Conservation (phyloP, 176 grass and related monocot species). For the Hyparrhenia diplandra region DNA sequence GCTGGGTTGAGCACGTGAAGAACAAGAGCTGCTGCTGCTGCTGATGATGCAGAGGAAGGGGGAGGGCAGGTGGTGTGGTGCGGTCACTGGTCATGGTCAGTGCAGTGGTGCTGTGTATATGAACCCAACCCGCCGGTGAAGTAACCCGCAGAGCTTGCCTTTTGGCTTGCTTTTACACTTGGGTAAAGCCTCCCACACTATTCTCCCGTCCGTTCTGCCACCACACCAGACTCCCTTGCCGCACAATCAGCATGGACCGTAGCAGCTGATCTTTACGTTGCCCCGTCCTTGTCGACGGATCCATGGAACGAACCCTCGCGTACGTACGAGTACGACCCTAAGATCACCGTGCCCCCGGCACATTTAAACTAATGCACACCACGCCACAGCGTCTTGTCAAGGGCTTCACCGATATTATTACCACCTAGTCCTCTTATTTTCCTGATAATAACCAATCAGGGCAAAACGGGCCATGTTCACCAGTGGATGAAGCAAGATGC, state of each 20-base stretch:
- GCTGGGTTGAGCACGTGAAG: background rate
- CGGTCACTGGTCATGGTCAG: background rate
- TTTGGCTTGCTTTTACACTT: slow-evolving; percentile 53
- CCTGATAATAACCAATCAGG: no score
- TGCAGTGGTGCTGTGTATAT: background rate
- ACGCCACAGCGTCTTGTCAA: background rate
- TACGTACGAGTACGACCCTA: slow-evolving; percentile 1
- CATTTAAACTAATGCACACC: background rate
- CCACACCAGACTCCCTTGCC: slow-evolving; percentile 40
- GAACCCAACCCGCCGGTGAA: background rate
- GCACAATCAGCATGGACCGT: background rate
- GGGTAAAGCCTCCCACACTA: slow-evolving; percentile 40
- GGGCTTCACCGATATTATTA: no score
- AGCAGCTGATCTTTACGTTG: slow-evolving; percentile 19
- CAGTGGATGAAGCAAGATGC: background rate
- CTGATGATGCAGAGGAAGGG: background rate
- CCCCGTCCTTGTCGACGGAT: slow-evolving; percentile 33
- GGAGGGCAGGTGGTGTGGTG: background rate
- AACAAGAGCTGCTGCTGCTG: background rate
- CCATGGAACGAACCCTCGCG: background rate
- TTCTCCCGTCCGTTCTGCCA: background rate
- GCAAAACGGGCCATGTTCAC: no score
- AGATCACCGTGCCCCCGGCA: background rate
- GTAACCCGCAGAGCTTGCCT: background rate
- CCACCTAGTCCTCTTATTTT: no score